A percentile compares a stretch with the other conserved stretches of the same genome.
phyloP scores from a whole-genome alignment of 768 basidiomycete species.

The Kwoniella shandongensis region DNA sequence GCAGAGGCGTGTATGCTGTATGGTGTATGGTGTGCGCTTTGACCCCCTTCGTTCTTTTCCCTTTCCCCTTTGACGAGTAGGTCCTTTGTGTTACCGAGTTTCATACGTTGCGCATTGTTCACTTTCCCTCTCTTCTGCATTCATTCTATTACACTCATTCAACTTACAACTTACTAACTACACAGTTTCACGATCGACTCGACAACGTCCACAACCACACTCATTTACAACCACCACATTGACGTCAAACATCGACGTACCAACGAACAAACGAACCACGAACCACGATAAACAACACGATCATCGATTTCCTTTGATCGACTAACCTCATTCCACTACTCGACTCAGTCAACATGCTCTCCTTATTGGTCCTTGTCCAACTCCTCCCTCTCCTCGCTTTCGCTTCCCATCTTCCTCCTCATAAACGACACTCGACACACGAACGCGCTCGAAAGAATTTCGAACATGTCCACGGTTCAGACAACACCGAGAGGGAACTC shows the following conservation, averaged over 20 bases:
- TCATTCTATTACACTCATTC: not conserved
- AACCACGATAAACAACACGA: not conserved
- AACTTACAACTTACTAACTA: not conserved
- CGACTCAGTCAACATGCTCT: conserved; percentile 3
- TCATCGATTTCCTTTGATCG: conserved; percentile 2
- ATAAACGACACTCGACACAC: conserved; percentile 9
- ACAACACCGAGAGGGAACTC: not conserved
- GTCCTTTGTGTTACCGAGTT: no score
- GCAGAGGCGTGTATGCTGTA: no score
- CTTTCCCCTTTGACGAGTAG: no score
- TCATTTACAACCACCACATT: not conserved
- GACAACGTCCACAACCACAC: not conserved
- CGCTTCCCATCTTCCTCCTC: conserved; percentile 17
- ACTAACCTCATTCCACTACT: not conserved
- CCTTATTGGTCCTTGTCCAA: conserved; percentile 8
- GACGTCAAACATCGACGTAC: not conserved
- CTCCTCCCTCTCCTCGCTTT: conserved; percentile 11
- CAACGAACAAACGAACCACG: no score
- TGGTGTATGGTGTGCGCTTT: no score
- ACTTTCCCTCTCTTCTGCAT: conserved; percentile 1
- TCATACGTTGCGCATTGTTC: no score
- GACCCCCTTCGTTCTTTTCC: conserved; percentile 1
- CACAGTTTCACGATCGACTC: not conserved
- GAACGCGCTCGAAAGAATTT: conserved; percentile 14
- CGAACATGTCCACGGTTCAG: conserved; percentile 7